These are phyloP conservation scores for Pseudonitzschia delicatissima DNA, from an alignment of 108 stramenopile genomes.

Conservation along the genomic window DNA sequence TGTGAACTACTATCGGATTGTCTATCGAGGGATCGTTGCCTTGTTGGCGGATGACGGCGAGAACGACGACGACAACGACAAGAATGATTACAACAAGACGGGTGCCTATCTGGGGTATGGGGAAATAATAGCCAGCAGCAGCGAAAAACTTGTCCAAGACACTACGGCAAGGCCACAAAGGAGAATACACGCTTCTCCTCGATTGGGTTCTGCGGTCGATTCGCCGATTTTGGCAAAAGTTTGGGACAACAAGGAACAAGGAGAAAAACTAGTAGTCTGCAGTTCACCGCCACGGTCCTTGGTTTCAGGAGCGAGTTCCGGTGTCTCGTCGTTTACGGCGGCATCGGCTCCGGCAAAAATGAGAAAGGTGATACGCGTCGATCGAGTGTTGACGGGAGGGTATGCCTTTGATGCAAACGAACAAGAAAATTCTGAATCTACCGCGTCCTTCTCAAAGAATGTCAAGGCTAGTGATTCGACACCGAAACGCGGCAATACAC, in stretches of 20 bases:
- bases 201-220: conserved; percentile 14
- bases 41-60: conserved; percentile 38
- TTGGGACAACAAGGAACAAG: conserved; percentile 1
- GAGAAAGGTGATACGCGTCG: conserved; percentile 55
- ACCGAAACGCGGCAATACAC: conserved; percentile 35
- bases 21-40: conserved; percentile 64
- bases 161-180: background rate
- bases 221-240: conserved; percentile 7
- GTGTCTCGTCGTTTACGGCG: background rate
- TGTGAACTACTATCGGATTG: conserved; percentile 62
- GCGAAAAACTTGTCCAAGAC: conserved; percentile 15
- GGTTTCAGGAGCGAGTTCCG: background rate
- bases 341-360: background rate
- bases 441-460: background rate
- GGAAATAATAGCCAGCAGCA: conserved; percentile 50
- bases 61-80: background rate
- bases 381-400: conserved; percentile 76
- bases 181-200: conserved; percentile 4
- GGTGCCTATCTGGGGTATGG: conserved; percentile 71
- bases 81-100: conserved; percentile 23
- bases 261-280: background rate
- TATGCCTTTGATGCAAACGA: conserved; percentile 56
- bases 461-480: conserved; percentile 13
- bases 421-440: background rate
- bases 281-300: conserved; percentile 9